Base-by-base conservation (phyloP, 139 green algal species). In the Chlorella vulgaris region DNA sequence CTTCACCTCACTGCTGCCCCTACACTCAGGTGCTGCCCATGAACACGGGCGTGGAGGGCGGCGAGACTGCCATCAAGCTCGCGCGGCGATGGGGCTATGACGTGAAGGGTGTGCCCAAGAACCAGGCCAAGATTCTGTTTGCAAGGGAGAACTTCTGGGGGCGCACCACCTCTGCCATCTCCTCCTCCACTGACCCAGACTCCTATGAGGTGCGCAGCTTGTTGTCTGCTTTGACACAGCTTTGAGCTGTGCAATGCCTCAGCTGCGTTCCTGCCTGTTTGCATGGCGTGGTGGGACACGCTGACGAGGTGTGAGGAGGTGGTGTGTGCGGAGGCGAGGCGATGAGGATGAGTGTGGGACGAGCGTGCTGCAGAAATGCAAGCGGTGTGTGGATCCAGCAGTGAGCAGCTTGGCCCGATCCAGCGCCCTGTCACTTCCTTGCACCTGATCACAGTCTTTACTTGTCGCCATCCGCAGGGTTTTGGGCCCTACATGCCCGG, bases 31-130 rank as follows among this genome's bases (percentile, higher is more conserved):
- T 98, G 38, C 88, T 98, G 81, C 94, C 95, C 35, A 98, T 98
- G 91, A 98, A 99, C 91, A 99, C 94, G 18, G 96, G 96, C 36
- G 96, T 98, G 51, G 96, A 99, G 91, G 96, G 90, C 10, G 95
- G 97, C 3, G 96, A 99, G 83, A 99, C 96, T 0, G 96, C 96
- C 28, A 83, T 98, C 83, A 99, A 99, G 90, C 91, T 99, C 33
- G 96, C 96, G 18, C 89, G 95, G 86, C 31, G 71, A 29, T 85
- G 83, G 60, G 50, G 29, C 13, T 99, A 99, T 74, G 91, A 97
- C 62, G 95, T 98, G 13, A 99, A 99, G 91, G 94, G 93, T 4
- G 93, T 99, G 29, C 88, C 93, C 18, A 78, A 90, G 39, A 92
- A 98, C 84, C 69, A 96, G 85, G 96, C 94, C 66, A 97, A 96